phyloP scores from a whole-genome alignment of 192 early-diverging fungal species.

The Coemansia sp. region DNA sequence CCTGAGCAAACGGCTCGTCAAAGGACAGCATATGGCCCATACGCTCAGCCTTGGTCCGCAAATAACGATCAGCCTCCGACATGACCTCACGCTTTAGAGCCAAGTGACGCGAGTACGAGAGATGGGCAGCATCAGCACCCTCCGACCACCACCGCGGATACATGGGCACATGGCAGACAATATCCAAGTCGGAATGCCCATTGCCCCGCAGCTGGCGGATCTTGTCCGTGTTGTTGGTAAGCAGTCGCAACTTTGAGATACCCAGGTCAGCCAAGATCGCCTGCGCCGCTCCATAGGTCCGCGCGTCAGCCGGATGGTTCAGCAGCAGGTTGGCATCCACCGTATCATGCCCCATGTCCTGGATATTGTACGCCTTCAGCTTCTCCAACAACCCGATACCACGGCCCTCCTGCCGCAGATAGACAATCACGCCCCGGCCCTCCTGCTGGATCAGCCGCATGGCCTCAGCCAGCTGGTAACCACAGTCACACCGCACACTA shows the following conservation, averaged over 20 bases:
- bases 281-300: constrained; percentile 85
- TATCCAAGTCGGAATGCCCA: constrained; percentile 51
- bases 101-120: constrained; percentile 29
- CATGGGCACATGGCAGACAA: constrained; percentile 85
- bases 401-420: constrained; percentile 93
- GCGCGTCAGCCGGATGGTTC: constrained; percentile 87
- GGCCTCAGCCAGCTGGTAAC: constrained; percentile 86
- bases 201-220: constrained; percentile 67
- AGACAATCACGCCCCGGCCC: constrained; percentile 88
- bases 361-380: constrained; percentile 93
- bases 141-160: constrained; percentile 77
- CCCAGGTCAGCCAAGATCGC: constrained; percentile 83
- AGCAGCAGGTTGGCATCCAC: constrained; percentile 85
- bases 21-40: constrained; percentile 82
- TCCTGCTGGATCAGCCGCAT: constrained; percentile 81
- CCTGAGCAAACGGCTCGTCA: constrained; percentile 6
- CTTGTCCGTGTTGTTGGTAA: constrained; percentile 97
- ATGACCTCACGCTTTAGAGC: constrained; percentile 24
- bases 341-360: constrained; percentile 93
- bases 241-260: constrained; percentile 62
- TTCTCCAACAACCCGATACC: constrained; percentile 93
- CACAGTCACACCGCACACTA: constrained; percentile 90
- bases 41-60: constrained; percentile 81
- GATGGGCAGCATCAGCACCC: constrained; percentile 13
- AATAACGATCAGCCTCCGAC: constrained; percentile 74